These are phyloP conservation scores for Cicer judaicum DNA, from an alignment of 306 rosid species.

Conservation along the genomic window DNA sequence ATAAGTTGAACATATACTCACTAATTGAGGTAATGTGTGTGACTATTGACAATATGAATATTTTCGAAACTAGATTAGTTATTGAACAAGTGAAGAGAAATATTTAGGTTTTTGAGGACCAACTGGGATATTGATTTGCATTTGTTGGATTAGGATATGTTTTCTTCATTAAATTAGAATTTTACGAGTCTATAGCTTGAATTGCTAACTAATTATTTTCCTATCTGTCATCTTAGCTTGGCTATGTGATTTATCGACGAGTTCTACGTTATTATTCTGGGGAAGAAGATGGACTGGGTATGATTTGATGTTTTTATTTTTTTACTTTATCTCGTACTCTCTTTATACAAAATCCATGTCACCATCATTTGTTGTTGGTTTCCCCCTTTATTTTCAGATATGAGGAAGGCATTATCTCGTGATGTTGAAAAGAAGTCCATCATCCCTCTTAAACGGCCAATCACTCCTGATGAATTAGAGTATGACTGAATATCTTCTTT, in stretches of 20 bases:
- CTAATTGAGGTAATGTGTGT: neutral
- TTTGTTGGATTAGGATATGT: constrained; percentile 29
- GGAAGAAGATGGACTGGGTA: constrained; percentile 98
- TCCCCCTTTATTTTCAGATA: constrained; percentile 64
- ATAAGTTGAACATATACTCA: neutral
- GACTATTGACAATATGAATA: constrained; percentile 4
- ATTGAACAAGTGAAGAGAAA: neutral
- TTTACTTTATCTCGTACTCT: constrained; percentile 13
- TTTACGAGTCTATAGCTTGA: constrained; percentile 25
- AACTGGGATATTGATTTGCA: neutral
- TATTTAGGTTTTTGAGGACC: neutral
- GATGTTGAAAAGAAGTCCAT: constrained; percentile 90
- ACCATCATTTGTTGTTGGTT: constrained; percentile 29
- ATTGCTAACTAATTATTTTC: constrained; percentile 35
- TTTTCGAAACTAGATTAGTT: neutral
- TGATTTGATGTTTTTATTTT: constrained; percentile 38
- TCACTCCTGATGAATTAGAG: constrained; percentile 97
- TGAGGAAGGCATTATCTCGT: constrained; percentile 97
- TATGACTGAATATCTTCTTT: constrained; percentile 63
- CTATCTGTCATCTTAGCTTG: constrained; percentile 67
- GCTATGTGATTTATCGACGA: constrained; percentile 91
- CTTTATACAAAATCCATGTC: constrained; percentile 16
- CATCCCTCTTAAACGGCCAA: constrained; percentile 92
- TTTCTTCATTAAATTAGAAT: constrained; percentile 32
- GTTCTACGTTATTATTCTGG: constrained; percentile 95